phyloP scores from a whole-genome alignment of 257 asterid species.

The Anisodus tanguticus region DNA sequence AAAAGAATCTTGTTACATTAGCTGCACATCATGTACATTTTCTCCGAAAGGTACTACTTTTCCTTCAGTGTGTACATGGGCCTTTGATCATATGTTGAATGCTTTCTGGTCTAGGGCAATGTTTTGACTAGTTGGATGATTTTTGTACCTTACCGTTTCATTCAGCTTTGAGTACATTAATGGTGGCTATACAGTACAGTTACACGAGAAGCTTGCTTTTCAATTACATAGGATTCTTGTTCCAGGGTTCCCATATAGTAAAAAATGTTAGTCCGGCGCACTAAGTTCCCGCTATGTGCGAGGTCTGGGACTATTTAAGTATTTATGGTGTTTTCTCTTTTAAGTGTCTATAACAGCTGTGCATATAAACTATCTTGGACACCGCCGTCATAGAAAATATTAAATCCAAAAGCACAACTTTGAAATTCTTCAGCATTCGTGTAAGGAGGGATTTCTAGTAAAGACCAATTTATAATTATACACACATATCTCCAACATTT shows the following conservation, averaged over 20 bases:
- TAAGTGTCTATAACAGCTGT: constrained; percentile 45
- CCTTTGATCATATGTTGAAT: background rate
- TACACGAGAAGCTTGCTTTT: constrained; percentile 30
- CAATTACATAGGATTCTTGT: constrained; percentile 42
- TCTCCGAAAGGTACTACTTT: background rate
- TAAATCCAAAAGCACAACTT: too few relatives aligned
- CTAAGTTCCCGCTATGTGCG: too few relatives aligned
- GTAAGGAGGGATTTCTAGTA: too few relatives aligned
- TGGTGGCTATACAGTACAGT: background rate
- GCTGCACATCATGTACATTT: constrained; percentile 16
- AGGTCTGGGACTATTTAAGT: too few relatives aligned
- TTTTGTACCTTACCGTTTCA: background rate
- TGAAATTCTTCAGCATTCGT: too few relatives aligned
- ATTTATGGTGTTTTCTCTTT: constrained; percentile 50
- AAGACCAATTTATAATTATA: too few relatives aligned
- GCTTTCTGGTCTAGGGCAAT: background rate
- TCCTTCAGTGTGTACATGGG: background rate
- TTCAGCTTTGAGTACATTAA: background rate
- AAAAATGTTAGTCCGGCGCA: too few relatives aligned
- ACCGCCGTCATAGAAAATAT: too few relatives aligned
- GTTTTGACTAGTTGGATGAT: background rate
- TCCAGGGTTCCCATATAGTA: constrained; percentile 48
- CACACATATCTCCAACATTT: too few relatives aligned
- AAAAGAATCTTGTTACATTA: constrained; percentile 21
- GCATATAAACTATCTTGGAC: constrained; percentile 30